Percentiles rank a stretch among this genome's conserved stretches.
phyloP scores from a whole-genome alignment of 73 alveolate species.

The Diophrys appendiculata region DNA sequence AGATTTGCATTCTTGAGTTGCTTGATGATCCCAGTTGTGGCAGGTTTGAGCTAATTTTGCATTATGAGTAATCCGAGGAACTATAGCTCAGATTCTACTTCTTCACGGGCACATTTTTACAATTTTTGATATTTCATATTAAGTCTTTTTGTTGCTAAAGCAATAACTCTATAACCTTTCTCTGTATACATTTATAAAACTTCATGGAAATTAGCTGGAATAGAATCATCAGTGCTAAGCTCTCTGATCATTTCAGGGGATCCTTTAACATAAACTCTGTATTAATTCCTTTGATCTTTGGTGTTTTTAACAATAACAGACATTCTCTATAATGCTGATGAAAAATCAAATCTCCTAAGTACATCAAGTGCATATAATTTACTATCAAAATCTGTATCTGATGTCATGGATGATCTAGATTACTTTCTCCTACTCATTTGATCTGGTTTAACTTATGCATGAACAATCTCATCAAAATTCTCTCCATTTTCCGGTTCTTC shows the following conservation, averaged over 20 bases:
- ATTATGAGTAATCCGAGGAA: conserved; percentile 91
- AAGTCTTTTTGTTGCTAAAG: conserved; percentile 65
- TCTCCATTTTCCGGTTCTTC: conserved; percentile 38
- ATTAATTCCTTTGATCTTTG: conserved; percentile 27
- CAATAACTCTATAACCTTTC: conserved; percentile 85
- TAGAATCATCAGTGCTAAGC: conserved; percentile 56
- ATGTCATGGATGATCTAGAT: no score
- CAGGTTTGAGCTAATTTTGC: conserved; percentile 93
- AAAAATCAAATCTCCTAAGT: conserved; percentile 82
- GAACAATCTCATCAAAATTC: neutral
- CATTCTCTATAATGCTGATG: conserved; percentile 89
- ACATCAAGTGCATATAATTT: conserved; percentile 28
- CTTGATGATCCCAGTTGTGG: conserved; percentile 66
- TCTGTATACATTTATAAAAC: conserved; percentile 65
- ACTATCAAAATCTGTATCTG: neutral
- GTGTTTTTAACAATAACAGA: conserved; percentile 74
- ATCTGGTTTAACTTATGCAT: neutral
- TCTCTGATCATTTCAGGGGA: conserved; percentile 79
- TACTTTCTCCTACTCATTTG: neutral
- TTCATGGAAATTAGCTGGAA: conserved; percentile 73
- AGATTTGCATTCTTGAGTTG: conserved; percentile 70
- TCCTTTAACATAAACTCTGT: conserved; percentile 70
- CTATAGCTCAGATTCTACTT: conserved; percentile 75
- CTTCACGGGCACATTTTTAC: conserved; percentile 28
- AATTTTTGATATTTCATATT: neutral